Base-by-base conservation (phyloP, 1,284 basidiomycete species). In the Gymnopus androsaceus region DNA sequence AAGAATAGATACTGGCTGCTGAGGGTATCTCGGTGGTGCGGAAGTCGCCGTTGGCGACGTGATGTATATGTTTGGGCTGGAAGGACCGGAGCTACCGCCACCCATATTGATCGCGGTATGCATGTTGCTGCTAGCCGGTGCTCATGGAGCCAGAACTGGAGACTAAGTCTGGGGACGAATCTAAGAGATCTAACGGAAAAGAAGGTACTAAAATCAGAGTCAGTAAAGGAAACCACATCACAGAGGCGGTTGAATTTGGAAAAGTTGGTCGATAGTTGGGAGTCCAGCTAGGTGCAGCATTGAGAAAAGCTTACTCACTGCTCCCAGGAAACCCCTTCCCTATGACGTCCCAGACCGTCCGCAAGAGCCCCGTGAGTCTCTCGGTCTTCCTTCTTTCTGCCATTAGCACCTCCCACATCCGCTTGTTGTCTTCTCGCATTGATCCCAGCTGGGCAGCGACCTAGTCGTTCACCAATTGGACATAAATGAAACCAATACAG, bases 61-160 rank as follows among this genome's bases (percentile, higher is more conserved):
- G 61, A 90, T 76, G 65, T 80, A 86, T 59, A 90, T 89, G 63
- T 87, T 86, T 7, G 87, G 87, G 54, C 75, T 85, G 1, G 81
- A 78, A 8, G 67, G 57, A 42, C 60, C 30, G 48, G 54, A 45
- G 14, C 17, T 30, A 44, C 36, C 31, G 28, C 33, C 44, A 6
- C 44, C 44, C 23, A 33, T 34, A 36, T 30, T 45, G 15, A 38
- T 42, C 17, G 38, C 2, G 23, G 5, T 56, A n/a, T 42, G 36
- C 14, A 49, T 31, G 40, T 21, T 51, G 21, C 30, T 23, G n/a
- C n/a, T 34, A 14, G 25, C 48, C 27, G 17, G 27, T 41, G 54
- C 23, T 27, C 38, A 56, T 34, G 46, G 42, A 19, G 21, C 19
- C 30, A 31, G 28, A 14, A 25, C 37, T 23, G 36, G 27, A 5